These are phyloP conservation scores for Alternaria atra DNA, from an alignment of 2,329 filamentous ascomycete genomes.

Conservation along the genomic window DNA sequence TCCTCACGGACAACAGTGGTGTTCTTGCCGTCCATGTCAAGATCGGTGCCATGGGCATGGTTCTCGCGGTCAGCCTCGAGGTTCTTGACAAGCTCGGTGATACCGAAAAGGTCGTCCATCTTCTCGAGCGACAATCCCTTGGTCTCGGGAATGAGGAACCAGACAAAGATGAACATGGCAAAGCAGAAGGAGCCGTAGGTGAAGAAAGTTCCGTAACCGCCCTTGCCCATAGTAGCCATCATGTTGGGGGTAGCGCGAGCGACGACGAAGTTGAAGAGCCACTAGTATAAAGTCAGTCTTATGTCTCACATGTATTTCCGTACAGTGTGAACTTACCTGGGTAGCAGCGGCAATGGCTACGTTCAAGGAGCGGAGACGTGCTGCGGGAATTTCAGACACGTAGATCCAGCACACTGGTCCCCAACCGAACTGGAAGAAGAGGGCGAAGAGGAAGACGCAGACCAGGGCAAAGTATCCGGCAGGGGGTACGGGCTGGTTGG, in stretches of 20 bases:
- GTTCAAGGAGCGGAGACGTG: conserved; percentile 70
- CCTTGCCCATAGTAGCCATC: conserved; percentile 64
- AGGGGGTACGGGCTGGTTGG: conserved; percentile 64
- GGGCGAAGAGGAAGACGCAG: conserved; percentile 77
- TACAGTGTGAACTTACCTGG: neutral
- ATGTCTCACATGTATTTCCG: neutral
- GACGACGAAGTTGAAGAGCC: conserved; percentile 79
- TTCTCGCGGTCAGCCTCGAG: conserved; percentile 45
- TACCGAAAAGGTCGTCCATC: conserved; percentile 73
- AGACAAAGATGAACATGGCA: conserved; percentile 71
- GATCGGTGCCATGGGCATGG: conserved; percentile 29
- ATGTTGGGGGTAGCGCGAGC: conserved; percentile 73
- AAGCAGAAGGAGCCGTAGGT: conserved; percentile 74
- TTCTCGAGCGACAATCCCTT: conserved; percentile 71
- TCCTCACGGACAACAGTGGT: conserved; percentile 30
- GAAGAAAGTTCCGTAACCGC: conserved; percentile 70
- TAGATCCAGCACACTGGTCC: conserved; percentile 78
- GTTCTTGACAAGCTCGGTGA: conserved; percentile 59
- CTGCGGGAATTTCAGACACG: conserved; percentile 70
- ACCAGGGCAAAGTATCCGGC: conserved; percentile 76
- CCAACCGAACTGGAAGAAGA: conserved; percentile 69
- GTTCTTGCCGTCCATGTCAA: conserved; percentile 44
- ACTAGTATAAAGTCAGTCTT: conserved; percentile 55
- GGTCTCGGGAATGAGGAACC: conserved; percentile 76
- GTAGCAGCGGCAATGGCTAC: conserved; percentile 71